Evolutionary conservation across 2,329 filamentous ascomycete species (phyloP).

Genomic region (Pyrenophora teres): DNA sequence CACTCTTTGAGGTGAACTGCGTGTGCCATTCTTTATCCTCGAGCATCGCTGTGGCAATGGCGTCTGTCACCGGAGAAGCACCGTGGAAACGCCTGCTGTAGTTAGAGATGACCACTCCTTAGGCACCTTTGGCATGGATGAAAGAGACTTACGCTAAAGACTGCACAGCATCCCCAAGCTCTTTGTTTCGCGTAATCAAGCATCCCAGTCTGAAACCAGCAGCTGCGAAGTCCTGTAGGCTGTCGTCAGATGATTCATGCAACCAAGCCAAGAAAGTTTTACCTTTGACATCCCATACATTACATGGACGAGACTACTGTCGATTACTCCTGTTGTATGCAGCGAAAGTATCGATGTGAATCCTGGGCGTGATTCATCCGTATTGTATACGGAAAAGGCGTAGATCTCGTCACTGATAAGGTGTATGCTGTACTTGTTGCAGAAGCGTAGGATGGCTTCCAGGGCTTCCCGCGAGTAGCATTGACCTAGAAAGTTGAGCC

Average conservation of each 20-base stretch:
- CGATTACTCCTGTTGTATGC: slow-evolving; percentile 49
- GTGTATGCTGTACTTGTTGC: slow-evolving; percentile 57
- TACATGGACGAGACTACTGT: slow-evolving; percentile 58
- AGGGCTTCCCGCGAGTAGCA: slow-evolving; percentile 48
- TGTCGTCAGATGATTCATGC: not conserved
- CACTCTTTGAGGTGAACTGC: slow-evolving; percentile 1
- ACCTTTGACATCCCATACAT: slow-evolving; percentile 50
- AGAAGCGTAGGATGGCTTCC: slow-evolving; percentile 54
- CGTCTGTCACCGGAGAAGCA: slow-evolving; percentile 20
- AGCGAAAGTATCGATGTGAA: slow-evolving; percentile 32
- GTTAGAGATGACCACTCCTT: not conserved
- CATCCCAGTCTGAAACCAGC: slow-evolving; percentile 51
- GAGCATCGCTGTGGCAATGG: slow-evolving; percentile 25
- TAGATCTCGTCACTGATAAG: slow-evolving; percentile 65
- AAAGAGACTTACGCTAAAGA: slow-evolving; percentile 32
- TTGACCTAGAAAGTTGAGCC: not conserved
- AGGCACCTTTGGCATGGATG: not conserved
- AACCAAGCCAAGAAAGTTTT: not conserved
- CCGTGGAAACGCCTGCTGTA: slow-evolving; percentile 37
- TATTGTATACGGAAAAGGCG: slow-evolving; percentile 55
- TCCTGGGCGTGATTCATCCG: slow-evolving; percentile 16
- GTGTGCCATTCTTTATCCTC: slow-evolving; percentile 23
- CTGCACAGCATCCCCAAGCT: slow-evolving; percentile 21
- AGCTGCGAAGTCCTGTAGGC: slow-evolving; percentile 56
- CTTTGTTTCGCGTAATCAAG: slow-evolving; percentile 23